A percentile compares a stretch with the other conserved stretches of the same genome.
phyloP scores from a whole-genome alignment of 2,329 filamentous ascomycete genomes.

The Fusarium duplospermum region DNA sequence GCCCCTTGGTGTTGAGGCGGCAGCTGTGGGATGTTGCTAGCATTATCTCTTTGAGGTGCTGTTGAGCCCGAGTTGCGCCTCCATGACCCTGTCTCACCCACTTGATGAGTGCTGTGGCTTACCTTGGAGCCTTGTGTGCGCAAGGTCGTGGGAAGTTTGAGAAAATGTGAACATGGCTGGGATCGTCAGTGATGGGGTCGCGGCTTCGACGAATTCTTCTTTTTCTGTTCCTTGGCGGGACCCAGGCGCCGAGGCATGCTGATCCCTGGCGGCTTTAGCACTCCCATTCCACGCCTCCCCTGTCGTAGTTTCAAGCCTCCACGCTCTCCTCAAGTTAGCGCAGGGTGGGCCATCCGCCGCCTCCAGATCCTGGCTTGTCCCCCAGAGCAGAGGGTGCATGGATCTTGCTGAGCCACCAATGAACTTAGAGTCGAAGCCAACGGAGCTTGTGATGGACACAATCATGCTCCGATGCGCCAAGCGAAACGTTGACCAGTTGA shows the following conservation, averaged over 20 bases:
- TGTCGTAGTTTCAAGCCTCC: conserved; percentile 22
- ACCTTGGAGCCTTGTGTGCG: not conserved
- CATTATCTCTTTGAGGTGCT: conserved; percentile 1
- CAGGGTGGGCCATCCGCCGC: conserved; percentile 18
- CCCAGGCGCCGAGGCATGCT: conserved; percentile 30
- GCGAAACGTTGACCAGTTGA: conserved; percentile 1
- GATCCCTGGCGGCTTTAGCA: conserved; percentile 36
- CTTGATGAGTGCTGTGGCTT: not conserved
- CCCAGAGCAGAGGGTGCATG: conserved; percentile 22
- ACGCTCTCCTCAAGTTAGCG: conserved; percentile 33
- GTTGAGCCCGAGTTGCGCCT: not conserved
- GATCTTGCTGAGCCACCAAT: conserved; percentile 21
- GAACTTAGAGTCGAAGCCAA: conserved; percentile 10
- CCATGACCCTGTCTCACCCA: not conserved
- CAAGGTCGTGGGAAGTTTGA: not conserved
- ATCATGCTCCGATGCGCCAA: conserved; percentile 10
- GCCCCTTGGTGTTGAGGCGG: conserved; percentile 17
- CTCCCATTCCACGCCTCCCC: conserved; percentile 34
- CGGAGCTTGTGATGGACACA: conserved; percentile 17
- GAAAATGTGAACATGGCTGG: not conserved
- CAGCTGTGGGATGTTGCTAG: conserved; percentile 4
- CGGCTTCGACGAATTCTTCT: conserved; percentile 42
- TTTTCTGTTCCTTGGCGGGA: conserved; percentile 45
- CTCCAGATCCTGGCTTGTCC: conserved; percentile 25
- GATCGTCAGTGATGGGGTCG: conserved; percentile 26